Evolutionary conservation across 2,329 filamentous ascomycete species (phyloP).

Genomic region (Venturia asperata): DNA sequence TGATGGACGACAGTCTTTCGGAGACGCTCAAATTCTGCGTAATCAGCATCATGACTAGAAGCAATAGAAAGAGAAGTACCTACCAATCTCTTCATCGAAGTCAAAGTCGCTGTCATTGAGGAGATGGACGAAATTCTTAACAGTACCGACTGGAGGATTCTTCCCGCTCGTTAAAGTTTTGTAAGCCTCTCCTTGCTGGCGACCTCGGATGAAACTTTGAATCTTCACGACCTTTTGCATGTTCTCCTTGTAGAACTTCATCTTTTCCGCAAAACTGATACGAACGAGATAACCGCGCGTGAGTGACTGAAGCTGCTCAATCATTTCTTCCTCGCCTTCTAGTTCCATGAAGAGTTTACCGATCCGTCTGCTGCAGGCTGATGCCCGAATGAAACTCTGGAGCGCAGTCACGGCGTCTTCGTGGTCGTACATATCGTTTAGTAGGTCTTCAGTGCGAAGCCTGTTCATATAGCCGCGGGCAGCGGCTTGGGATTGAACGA

Average conservation of each 20-base stretch:
- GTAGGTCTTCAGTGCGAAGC: conserved; percentile 52
- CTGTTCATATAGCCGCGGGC: conserved; percentile 60
- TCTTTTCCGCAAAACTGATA: conserved; percentile 71
- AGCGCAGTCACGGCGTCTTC: conserved; percentile 60
- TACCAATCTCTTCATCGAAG: conserved; percentile 86
- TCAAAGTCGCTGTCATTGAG: conserved; percentile 98
- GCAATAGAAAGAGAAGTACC: conserved; percentile 19
- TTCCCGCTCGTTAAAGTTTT: conserved; percentile 94
- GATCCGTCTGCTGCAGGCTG: conserved; percentile 67
- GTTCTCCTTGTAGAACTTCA: conserved; percentile 83
- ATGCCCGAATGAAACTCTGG: conserved; percentile 70
- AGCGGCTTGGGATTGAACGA: conserved; percentile 59
- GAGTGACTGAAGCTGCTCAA: conserved; percentile 67
- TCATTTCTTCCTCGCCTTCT: conserved; percentile 71
- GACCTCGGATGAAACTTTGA: conserved; percentile 90
- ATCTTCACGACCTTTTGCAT: conserved; percentile 99
- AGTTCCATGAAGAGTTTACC: conserved; percentile 68
- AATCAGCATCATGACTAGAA: conserved; percentile 24
- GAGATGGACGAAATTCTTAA: conserved; percentile 96
- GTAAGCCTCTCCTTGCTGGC: conserved; percentile 95
- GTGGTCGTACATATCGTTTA: conserved; percentile 63
- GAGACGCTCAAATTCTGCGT: conserved; percentile 76
- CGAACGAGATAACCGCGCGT: conserved; percentile 69
- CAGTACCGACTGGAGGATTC: conserved; percentile 91
- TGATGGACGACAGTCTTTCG: conserved; percentile 96